A percentile compares a stretch with the other conserved stretches of the same genome.
Conservation (phyloP, 2,329 filamentous ascomycete genomes). For the Tolypocladium ovalisporum region DNA sequence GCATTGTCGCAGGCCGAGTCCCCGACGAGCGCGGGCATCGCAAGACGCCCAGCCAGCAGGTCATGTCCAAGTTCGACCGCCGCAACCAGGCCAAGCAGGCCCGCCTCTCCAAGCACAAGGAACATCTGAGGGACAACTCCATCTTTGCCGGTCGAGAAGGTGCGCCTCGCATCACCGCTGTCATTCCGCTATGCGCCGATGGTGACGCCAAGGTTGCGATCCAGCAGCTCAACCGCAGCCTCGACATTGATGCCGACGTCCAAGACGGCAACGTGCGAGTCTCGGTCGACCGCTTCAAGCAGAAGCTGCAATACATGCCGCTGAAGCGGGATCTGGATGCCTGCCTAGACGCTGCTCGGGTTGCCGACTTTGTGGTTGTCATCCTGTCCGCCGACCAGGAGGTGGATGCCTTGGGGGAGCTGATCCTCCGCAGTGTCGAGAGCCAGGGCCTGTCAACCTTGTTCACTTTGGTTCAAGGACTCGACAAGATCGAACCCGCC, state of each 20-base stretch:
- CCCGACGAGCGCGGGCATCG: constrained; percentile 61
- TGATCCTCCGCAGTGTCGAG: constrained; percentile 77
- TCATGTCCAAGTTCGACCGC: constrained; percentile 95
- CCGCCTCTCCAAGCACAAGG: constrained; percentile 71
- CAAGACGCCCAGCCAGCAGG: constrained; percentile 87
- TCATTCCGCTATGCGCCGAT: constrained; percentile 73
- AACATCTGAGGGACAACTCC: constrained; percentile 66
- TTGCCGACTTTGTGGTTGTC: constrained; percentile 86
- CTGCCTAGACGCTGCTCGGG: constrained; percentile 73
- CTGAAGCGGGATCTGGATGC: constrained; percentile 62
- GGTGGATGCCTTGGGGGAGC: constrained; percentile 74
- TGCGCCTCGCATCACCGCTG: constrained; percentile 76
- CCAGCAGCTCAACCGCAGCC: constrained; percentile 59
- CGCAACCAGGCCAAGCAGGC: constrained; percentile 91
- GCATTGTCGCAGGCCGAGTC: constrained; percentile 54
- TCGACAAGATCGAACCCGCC: constrained; percentile 66
- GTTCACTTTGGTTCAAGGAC: constrained; percentile 71
- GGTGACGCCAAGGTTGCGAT: constrained; percentile 59
- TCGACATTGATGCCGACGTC: constrained; percentile 64
- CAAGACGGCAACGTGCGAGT: constrained; percentile 51
- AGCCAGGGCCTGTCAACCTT: constrained; percentile 90
- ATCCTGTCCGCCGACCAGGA: constrained; percentile 74
- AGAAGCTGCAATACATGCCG: constrained; percentile 79
- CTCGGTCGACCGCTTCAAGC: constrained; percentile 83
- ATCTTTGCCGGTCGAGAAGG: constrained; percentile 82